Evolutionary conservation across 148 eudicot genomes (phyloP).

Genomic region (Silene latifolia): DNA sequence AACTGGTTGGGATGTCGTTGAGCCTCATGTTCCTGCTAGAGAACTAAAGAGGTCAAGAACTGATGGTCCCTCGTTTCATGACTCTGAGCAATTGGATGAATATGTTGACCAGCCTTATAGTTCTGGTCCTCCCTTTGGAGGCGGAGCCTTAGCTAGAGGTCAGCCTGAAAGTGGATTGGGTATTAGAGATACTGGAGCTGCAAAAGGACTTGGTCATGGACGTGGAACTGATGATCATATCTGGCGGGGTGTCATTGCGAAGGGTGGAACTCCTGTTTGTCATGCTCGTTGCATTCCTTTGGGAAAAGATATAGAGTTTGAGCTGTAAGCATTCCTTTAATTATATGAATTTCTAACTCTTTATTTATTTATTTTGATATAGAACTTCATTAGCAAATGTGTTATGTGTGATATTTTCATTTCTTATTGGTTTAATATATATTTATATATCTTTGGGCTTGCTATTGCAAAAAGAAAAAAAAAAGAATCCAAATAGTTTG

Average conservation of each 20-base stretch:
- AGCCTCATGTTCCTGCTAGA: constrained; percentile 60
- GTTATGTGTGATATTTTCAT: neutral
- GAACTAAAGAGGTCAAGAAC: constrained; percentile 71
- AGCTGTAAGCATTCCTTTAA: constrained; percentile 57
- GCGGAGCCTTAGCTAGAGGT: constrained; percentile 27
- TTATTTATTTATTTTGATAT: neutral
- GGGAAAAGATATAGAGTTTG: constrained; percentile 58
- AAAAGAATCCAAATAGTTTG: neutral
- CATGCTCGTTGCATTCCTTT: constrained; percentile 86
- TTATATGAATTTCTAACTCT: neutral
- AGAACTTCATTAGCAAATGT: neutral
- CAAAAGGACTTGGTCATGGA: constrained; percentile 32
- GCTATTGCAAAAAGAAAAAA: neutral
- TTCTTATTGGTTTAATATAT: neutral
- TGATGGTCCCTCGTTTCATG: constrained; percentile 37
- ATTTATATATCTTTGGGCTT: neutral
- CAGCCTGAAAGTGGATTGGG: constrained; percentile 30
- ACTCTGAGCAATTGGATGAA: constrained; percentile 32
- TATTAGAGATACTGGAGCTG: constrained; percentile 19
- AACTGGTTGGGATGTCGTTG: constrained; percentile 74
- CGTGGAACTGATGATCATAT: constrained; percentile 47
- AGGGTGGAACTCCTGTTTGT: constrained; percentile 84
- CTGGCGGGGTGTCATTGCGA: constrained; percentile 94
- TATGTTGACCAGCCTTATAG: constrained; percentile 36
- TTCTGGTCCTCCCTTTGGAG: constrained; percentile 30